Evolutionary conservation across 495 filamentous ascomycete species (phyloP).

Genomic region (Aspergillus incahuasiensis): DNA sequence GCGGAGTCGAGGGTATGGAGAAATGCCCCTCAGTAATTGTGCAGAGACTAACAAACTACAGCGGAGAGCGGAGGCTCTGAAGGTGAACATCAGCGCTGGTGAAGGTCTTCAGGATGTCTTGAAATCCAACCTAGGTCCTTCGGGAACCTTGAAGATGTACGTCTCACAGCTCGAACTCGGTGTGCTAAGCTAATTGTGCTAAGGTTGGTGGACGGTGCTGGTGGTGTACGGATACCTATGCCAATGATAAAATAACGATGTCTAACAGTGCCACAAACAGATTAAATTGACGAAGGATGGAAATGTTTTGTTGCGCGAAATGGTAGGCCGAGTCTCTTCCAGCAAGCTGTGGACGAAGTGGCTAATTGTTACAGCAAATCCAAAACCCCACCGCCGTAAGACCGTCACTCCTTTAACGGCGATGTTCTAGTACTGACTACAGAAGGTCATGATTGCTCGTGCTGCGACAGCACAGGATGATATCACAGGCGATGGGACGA

Average conservation of each 20-base stretch:
- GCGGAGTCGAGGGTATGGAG: conserved; percentile 84
- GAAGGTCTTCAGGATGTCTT: conserved; percentile 94
- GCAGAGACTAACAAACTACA: conserved; percentile 46
- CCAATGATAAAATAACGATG: conserved; percentile 4
- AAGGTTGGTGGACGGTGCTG: conserved; percentile 93
- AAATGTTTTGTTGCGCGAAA: conserved; percentile 90
- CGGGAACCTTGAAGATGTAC: conserved; percentile 95
- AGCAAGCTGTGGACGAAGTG: not conserved
- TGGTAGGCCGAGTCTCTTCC: conserved; percentile 55
- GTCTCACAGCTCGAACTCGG: conserved; percentile 17
- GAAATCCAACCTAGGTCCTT: conserved; percentile 91
- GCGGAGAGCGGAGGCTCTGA: conserved; percentile 92
- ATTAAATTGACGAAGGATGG: conserved; percentile 99
- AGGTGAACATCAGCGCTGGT: conserved; percentile 93
- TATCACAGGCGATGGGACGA: conserved; percentile 97
- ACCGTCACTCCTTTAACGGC: conserved; percentile 12
- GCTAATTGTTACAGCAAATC: conserved; percentile 57
- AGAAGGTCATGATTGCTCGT: conserved; percentile 90
- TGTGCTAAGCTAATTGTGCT: conserved; percentile 28
- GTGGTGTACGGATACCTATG: conserved; percentile 60
- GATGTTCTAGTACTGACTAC: conserved; percentile 23
- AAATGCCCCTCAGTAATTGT: conserved; percentile 28
- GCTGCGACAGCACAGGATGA: conserved; percentile 98
- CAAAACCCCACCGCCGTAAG: conserved; percentile 83
- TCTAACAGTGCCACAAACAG: conserved; percentile 39